Base-by-base conservation (phyloP, 371 early-diverging fungal species). In the Blastocladiella emersonii region DNA sequence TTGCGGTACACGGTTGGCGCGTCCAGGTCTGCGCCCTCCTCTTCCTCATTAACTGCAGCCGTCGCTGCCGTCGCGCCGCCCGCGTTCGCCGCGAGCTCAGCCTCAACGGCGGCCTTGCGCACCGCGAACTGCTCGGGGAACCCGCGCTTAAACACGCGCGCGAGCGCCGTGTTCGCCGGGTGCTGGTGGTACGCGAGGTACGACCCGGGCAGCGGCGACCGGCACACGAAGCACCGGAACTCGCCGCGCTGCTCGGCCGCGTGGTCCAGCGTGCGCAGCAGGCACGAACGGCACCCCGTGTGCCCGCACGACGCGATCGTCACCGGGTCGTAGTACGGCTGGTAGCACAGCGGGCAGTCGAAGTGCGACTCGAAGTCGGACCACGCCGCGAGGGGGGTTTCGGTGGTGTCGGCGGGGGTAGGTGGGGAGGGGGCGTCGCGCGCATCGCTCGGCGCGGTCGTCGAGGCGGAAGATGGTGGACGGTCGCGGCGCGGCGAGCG, bases 251-350 rank as follows among this genome's bases (percentile, higher is more conserved):
- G 53, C 17, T 51, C 19, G 30, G 32, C 66, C 35, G 45, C 60
- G 66, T 78, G 74, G 61, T 76, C 76, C 6, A 78, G 66, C 3
- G 81, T 70, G 17, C 73, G 65, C 41, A 80, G 70, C 13, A 84
- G 62, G 61, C 89, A 88, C 1, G 69, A 35, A 39, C 76, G 76
- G 68, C 89, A 88, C 61, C 78, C 78, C 0, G 83, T 80, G 66
- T 88, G 89, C 5, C 89, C 89, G 65, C 89, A 88, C 19, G 74
- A 74, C n/a, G 75, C 36, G 21, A 59, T 77, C 0, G 86, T 85
- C 41, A 85, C 67, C 6, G 89, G 87, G 17, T 78, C 73, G n/a
- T 67, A 59, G n/a, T 85, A 64, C n/a, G 75, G 55, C 23, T 73
- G 66, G 39, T 72, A 70, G 61, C 86, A 86, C 34, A 85, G 69